Conservation (phyloP, 75 land plant species). For the Cryptomeria japonica region DNA sequence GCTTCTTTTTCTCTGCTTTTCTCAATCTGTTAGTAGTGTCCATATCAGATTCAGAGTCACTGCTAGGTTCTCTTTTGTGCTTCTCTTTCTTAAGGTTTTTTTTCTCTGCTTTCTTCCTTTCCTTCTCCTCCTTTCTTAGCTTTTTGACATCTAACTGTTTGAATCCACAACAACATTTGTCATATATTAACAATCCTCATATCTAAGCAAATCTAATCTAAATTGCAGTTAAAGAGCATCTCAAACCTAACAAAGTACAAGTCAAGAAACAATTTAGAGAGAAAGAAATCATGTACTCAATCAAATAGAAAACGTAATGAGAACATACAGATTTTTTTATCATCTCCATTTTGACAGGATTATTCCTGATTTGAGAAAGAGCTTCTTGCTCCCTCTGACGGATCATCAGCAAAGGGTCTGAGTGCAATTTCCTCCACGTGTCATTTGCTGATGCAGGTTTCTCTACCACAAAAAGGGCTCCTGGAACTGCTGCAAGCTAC, state of each 20-base stretch:
- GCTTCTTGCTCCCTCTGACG: slow-evolving; percentile 95
- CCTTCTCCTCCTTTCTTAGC: slow-evolving; percentile 25
- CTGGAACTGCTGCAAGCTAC: slow-evolving; percentile 67
- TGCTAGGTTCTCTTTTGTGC: slow-evolving; percentile 1
- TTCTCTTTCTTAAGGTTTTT: slow-evolving; percentile 14
- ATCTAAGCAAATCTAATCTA: not conserved
- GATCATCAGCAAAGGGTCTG: slow-evolving; percentile 91
- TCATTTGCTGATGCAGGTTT: slow-evolving; percentile 95
- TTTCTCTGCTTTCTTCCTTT: slow-evolving; percentile 27
- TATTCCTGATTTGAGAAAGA: slow-evolving; percentile 78
- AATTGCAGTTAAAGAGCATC: not conserved
- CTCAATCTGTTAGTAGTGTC: slow-evolving; percentile 2
- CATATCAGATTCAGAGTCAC: slow-evolving; percentile 2
- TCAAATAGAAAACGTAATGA: not conserved
- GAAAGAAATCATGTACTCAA: not conserved
- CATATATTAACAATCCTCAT: not conserved
- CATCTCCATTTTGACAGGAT: slow-evolving; percentile 91
- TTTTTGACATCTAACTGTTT: slow-evolving; percentile 10
- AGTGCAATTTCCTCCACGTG: slow-evolving; percentile 93
- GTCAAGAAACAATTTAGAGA: not conserved
- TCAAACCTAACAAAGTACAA: not conserved
- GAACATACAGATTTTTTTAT: slow-evolving; percentile 76
- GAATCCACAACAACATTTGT: not conserved
- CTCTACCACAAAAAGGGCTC: slow-evolving; percentile 87
- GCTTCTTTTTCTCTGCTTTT: slow-evolving; percentile 23